Evolutionary conservation across 345 rosid species (phyloP).

Genomic region (Lepidium aucheri): DNA sequence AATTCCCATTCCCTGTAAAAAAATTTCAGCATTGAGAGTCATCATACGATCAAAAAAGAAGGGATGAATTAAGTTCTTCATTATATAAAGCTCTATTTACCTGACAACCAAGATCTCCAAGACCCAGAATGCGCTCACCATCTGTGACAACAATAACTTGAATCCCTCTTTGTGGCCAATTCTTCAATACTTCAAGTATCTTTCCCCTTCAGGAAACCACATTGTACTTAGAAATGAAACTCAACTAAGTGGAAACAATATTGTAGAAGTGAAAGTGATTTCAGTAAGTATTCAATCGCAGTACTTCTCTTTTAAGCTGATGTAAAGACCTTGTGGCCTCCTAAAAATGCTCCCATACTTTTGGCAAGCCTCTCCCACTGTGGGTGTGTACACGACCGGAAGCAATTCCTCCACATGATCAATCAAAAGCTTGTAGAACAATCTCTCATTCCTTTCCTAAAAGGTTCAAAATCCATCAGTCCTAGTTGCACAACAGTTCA

Average conservation of each 20-base stretch:
- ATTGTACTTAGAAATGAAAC: neutral
- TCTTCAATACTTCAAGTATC: slow-evolving; percentile 84
- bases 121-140: slow-evolving; percentile 93
- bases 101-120: slow-evolving; percentile 99
- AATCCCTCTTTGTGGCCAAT: slow-evolving; percentile 88
- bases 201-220: slow-evolving; percentile 49
- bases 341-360: slow-evolving; percentile 90
- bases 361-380: slow-evolving; percentile 98
- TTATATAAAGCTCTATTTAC: slow-evolving; percentile 27
- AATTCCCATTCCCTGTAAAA: slow-evolving; percentile 81
- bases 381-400: slow-evolving; percentile 92
- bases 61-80: neutral
- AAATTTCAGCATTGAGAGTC: neutral
- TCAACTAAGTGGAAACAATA: neutral
- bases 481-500: neutral
- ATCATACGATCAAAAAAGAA: neutral
- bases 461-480: slow-evolving; percentile 6
- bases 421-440: slow-evolving; percentile 86
- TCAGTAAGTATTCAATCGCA: neutral
- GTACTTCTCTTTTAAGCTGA: slow-evolving; percentile 92
- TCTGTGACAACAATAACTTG: slow-evolving; percentile 98
- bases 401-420: slow-evolving; percentile 91
- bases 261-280: neutral
- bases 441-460: slow-evolving; percentile 89
- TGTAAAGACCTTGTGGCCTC: slow-evolving; percentile 90